These are phyloP conservation scores for Phytophthora sp. DNA, from an alignment of 352 stramenopile genomes.

Conservation along the genomic window DNA sequence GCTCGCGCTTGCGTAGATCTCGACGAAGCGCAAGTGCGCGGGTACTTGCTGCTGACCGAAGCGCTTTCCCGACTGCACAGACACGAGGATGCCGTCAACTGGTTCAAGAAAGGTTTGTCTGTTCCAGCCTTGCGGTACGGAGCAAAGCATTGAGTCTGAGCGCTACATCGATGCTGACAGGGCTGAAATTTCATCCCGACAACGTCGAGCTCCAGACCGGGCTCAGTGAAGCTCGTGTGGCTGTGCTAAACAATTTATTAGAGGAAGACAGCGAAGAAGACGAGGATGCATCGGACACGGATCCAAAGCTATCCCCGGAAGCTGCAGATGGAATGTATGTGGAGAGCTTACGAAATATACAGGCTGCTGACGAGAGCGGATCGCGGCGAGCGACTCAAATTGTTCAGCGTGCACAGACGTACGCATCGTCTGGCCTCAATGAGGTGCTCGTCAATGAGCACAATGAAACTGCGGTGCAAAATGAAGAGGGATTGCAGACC, in stretches of 20 bases:
- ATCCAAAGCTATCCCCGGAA: neutral
- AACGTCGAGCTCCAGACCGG: conserved; percentile 43
- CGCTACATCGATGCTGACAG: too few species aligned
- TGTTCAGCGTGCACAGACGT: conserved; percentile 23
- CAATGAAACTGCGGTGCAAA: conserved; percentile 8
- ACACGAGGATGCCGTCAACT: conserved; percentile 46
- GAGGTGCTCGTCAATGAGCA: conserved; percentile 3
- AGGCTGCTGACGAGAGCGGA: neutral
- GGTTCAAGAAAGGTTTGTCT: conserved; percentile 55
- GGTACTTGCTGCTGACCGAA: conserved; percentile 45
- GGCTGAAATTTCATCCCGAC: conserved; percentile 48
- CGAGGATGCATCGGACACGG: conserved; percentile 29
- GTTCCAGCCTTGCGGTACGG: too few species aligned
- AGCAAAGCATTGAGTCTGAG: too few species aligned
- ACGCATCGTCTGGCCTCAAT: conserved; percentile 21
- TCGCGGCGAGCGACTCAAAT: conserved; percentile 20
- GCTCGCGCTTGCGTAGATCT: conserved; percentile 34
- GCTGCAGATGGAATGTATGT: conserved; percentile 1
- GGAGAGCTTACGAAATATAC: neutral
- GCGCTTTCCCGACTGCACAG: conserved; percentile 39
- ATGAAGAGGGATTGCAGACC: conserved; percentile 3
- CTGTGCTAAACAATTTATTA: conserved; percentile 55
- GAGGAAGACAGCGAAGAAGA: conserved; percentile 44
- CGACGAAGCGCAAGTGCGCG: conserved; percentile 22
- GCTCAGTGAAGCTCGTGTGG: conserved; percentile 61